Evolutionary conservation across 768 basidiomycete genomes (phyloP).

Genomic region (Leucocoprinus leucothites): DNA sequence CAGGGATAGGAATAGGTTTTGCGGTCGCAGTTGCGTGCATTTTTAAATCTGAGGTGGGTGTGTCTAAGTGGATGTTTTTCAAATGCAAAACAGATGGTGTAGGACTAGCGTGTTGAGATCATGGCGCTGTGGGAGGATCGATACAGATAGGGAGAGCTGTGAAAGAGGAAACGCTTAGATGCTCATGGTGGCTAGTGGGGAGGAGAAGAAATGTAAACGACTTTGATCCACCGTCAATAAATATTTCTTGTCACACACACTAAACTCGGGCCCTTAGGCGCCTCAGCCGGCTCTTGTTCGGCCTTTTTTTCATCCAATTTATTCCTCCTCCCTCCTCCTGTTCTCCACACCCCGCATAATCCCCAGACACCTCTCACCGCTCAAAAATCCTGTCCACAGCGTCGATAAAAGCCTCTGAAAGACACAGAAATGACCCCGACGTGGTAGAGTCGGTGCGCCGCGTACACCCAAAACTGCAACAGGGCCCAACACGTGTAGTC

Average conservation of each 20-base stretch:
- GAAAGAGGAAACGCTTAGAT: not conserved
- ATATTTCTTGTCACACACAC: not conserved
- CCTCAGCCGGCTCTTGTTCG: not conserved
- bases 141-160: not conserved
- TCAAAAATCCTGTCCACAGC: not conserved
- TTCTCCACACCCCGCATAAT: not conserved
- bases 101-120: not conserved
- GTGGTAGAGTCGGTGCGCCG: not conserved
- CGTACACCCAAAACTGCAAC: not conserved
- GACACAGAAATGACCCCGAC: not conserved
- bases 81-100: too few species aligned
- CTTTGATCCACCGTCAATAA: slow-evolving; percentile 5
- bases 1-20: too few species aligned
- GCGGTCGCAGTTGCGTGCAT: too few species aligned
- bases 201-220: not conserved
- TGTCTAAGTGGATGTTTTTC: too few species aligned
- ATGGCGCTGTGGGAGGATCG: slow-evolving; percentile 1
- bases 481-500: slow-evolving; percentile 10
- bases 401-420: not conserved
- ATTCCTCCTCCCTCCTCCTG: not conserved
- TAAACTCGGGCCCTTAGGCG: slow-evolving; percentile 10
- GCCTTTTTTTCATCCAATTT: not conserved
- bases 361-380: not conserved
- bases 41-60: too few species aligned
- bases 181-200: slow-evolving; percentile 4